phyloP scores from a whole-genome alignment of 2,329 filamentous ascomycete species.

The Elsinoe australis region DNA sequence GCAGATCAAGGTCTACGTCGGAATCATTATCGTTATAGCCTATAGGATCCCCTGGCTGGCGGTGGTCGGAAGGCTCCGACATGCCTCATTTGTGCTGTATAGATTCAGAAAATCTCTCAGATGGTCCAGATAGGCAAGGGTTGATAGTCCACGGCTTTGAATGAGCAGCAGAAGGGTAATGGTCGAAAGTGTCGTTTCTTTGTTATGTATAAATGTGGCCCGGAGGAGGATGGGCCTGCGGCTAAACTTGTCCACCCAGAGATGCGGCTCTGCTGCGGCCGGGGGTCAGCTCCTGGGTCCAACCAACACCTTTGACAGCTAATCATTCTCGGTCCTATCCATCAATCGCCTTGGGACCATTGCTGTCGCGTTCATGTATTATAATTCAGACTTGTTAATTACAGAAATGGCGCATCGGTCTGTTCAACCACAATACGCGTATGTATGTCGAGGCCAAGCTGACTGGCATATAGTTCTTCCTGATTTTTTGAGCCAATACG shows the following conservation, averaged over 20 bases:
- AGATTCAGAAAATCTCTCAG: no score
- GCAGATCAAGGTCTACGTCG: conserved; percentile 67
- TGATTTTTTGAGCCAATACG: not conserved
- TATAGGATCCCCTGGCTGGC: conserved; percentile 27
- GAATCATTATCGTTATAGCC: conserved; percentile 42
- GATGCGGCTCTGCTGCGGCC: no score
- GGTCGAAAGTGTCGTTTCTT: no score
- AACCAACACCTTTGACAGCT: no score
- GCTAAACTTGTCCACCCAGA: no score
- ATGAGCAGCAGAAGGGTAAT: no score
- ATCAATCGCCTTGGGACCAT: not conserved
- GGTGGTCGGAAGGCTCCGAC: conserved; percentile 39
- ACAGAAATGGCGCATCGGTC: conserved; percentile 7
- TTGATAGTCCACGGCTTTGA: no score
- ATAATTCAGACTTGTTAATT: not conserved
- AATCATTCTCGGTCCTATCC: no score
- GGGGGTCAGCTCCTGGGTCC: no score
- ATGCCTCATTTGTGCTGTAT: conserved; percentile 34
- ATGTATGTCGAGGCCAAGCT: not conserved
- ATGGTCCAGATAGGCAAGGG: no score
- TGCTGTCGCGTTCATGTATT: not conserved
- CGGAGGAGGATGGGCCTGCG: no score
- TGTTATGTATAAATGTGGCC: no score
- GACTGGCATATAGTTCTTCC: not conserved
- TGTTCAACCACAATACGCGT: not conserved